phyloP scores from a whole-genome alignment of 805 yeast species.

The Wickerhamomyces tratensis region DNA sequence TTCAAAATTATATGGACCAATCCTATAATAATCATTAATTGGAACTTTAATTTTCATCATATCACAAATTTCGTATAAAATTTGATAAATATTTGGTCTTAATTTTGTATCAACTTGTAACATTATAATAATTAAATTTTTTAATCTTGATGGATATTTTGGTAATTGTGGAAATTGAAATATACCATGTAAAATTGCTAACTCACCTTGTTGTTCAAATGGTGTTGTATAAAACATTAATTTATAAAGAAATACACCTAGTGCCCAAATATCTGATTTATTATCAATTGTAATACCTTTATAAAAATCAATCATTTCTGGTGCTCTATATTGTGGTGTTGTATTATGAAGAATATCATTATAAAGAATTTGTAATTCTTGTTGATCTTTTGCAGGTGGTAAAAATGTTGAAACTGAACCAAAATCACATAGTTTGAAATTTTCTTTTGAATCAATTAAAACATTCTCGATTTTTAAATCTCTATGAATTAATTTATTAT shows the following conservation, averaged over 20 bases:
- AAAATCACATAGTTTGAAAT: conserved; percentile 85
- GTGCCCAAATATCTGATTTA: conserved; percentile 93
- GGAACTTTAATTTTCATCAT: conserved; percentile 44
- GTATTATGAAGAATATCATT: conserved; percentile 86
- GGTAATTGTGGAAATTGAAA: conserved; percentile 71
- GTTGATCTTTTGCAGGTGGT: conserved; percentile 65
- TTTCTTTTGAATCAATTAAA: conserved; percentile 56
- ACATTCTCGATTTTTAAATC: conserved; percentile 95
- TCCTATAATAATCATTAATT: conserved; percentile 28
- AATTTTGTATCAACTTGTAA: conserved; percentile 72
- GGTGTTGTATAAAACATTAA: conserved; percentile 92
- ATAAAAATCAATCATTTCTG: conserved; percentile 91
- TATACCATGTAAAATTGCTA: conserved; percentile 78
- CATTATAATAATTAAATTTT: conserved; percentile 68
- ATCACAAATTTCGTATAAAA: conserved; percentile 51
- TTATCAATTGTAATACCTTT: conserved; percentile 81
- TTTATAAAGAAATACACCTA: conserved; percentile 86
- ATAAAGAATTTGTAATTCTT: conserved; percentile 65
- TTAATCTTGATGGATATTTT: conserved; percentile 57
- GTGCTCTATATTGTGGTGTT: conserved; percentile 91
- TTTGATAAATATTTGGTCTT: conserved; percentile 85
- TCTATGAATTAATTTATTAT: conserved; percentile 63
- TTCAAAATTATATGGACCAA: conserved; percentile 48
- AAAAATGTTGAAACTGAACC: conserved; percentile 75
- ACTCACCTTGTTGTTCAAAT: conserved; percentile 74